phyloP scores from a whole-genome alignment of 1,284 basidiomycete genomes.

The Ganoderma lingzhi region DNA sequence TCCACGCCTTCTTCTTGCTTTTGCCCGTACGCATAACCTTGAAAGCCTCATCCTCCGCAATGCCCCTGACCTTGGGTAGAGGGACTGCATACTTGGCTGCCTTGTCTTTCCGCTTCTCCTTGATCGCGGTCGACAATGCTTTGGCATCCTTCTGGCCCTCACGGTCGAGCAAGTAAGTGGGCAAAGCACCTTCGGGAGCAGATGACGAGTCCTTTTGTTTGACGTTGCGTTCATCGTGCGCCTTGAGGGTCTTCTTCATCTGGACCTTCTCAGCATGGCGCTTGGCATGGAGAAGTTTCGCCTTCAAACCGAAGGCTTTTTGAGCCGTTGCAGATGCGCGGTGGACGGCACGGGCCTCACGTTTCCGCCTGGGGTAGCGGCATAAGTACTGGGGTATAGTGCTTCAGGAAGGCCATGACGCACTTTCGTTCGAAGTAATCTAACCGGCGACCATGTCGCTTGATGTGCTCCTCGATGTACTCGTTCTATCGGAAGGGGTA shows the following conservation, averaged over 20 bases:
- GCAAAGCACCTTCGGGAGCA: slow-evolving; percentile 89
- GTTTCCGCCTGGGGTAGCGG: slow-evolving; percentile 79
- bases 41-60: slow-evolving; percentile 99
- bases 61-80: slow-evolving; percentile 95
- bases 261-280: slow-evolving; percentile 98
- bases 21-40: slow-evolving; percentile 99
- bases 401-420: slow-evolving; percentile 38
- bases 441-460: slow-evolving; percentile 85
- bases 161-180: slow-evolving; percentile 95
- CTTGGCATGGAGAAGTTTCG: slow-evolving; percentile 96
- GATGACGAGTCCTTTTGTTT: slow-evolving; percentile 89
- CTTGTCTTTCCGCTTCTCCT: slow-evolving; percentile 99
- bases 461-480: slow-evolving; percentile 92
- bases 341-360: slow-evolving; percentile 92
- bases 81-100: slow-evolving; percentile 98
- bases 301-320: slow-evolving; percentile 96
- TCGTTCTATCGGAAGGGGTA: slow-evolving; percentile 67
- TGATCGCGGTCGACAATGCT: slow-evolving; percentile 96
- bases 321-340: slow-evolving; percentile 89
- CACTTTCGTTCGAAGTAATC: slow-evolving; percentile 89
- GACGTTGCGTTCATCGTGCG: slow-evolving; percentile 98
- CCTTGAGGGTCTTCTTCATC: slow-evolving; percentile 99
- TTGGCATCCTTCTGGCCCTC: slow-evolving; percentile 99
- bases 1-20: slow-evolving; percentile 97
- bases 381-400: background rate